Conservation (phyloP, 2,329 filamentous ascomycete species). For the Epichloe brachyelytri region DNA sequence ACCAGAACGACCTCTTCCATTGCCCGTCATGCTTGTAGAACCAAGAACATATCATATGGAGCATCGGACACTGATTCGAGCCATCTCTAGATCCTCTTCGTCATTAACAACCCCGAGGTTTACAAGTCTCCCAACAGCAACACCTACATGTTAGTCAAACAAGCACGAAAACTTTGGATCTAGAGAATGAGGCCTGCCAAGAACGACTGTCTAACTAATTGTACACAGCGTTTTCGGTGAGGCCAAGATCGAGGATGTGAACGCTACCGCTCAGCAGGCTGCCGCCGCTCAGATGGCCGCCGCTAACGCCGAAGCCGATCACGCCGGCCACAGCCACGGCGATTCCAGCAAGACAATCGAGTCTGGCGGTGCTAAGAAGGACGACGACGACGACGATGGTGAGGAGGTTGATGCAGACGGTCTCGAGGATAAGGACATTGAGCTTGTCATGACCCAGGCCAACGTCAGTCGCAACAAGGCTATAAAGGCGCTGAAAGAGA, state of each 20-base stretch:
- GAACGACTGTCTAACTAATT: neutral
- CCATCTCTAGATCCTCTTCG: conserved; percentile 75
- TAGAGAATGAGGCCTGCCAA: neutral
- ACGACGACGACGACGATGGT: conserved; percentile 77
- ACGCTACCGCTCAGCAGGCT: conserved; percentile 88
- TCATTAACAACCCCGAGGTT: conserved; percentile 98
- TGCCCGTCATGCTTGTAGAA: neutral
- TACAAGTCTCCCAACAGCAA: conserved; percentile 99
- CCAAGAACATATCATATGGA: conserved; percentile 1
- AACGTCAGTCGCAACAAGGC: conserved; percentile 96
- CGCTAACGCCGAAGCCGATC: conserved; percentile 50
- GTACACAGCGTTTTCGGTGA: conserved; percentile 83
- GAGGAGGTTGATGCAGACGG: conserved; percentile 93
- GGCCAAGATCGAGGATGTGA: conserved; percentile 99
- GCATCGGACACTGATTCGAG: conserved; percentile 12
- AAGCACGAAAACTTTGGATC: neutral
- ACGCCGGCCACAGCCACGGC: conserved; percentile 60
- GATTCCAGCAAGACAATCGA: conserved; percentile 52
- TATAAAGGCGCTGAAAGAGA: conserved; percentile 96
- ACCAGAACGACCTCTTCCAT: neutral
- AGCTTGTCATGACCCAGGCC: conserved; percentile 97
- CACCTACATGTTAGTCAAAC: conserved; percentile 83
- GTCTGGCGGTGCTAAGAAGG: conserved; percentile 55
- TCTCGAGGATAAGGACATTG: conserved; percentile 97
- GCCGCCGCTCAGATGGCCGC: conserved; percentile 84